Evolutionary conservation across 2,329 filamentous ascomycete species (phyloP), one percentile per base, ranked within the genome.

Genomic region (Blumeriella jaapii): DNA sequence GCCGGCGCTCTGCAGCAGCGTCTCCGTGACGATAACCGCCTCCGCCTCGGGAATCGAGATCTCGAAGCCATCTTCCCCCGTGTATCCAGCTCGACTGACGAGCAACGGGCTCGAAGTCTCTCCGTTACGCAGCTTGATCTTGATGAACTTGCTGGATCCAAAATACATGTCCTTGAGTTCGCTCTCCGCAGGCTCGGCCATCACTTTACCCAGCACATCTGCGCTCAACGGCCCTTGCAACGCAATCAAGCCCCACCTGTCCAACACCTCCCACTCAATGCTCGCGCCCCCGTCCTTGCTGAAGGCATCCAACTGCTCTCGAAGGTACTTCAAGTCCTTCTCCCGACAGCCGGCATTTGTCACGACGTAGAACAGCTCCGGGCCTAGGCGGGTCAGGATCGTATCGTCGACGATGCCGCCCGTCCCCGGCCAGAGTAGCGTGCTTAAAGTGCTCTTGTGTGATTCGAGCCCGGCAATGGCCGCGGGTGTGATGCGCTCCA

Each of bases 51-150:
- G 74, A 51, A 95, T 82, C 25, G 83, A 91, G 53, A 98, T 84
- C 64, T 98, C 91, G 61, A 98, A 98, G 26, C 91, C 91, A 59
- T 98, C 91, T 64, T 98, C 91, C 41, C 91, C 91, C 0, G 91
- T 98, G 65, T 98, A 98, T 4, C 91, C 91, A 29, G 82, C 91
- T 41, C 91, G 76, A 55, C 78, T 87, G 54, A 95, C 77, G 32
- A 95, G 69, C 30, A 91, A 53, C 55, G 46, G 67, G 59, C 41
- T 67, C 51, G 41, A 67, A 49, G 55, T 39, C 36, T 54, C 48
- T 23, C 67, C 69, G 28, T 69, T 70, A 23, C 67, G 61, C 9
- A 83, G 64, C 43, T 68, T 71, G 34, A 95, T 62, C 44, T 71
- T 69, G 13, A 81, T 70, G 52, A 70, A 74, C 34, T 71, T 69